Base-by-base conservation (phyloP, 306 rosid genomes). In the Canavalia ensiformis region DNA sequence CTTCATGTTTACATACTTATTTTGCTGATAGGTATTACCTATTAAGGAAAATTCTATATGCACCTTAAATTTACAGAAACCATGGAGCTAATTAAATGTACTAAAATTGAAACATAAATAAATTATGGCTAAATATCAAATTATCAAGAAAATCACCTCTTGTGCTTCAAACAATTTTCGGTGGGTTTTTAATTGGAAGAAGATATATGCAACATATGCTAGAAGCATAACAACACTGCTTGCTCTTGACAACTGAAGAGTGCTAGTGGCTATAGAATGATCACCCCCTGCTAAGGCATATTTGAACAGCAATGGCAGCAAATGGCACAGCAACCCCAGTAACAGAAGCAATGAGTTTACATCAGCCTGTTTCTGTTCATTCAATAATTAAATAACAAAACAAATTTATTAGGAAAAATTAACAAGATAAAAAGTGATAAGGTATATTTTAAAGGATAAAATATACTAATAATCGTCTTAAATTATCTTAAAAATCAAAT, bases 141-240 rank as follows among this genome's bases (percentile, higher is more conserved):
- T 6, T 31, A 18, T 9, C 2, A 55, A 28, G 25, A 18, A 28
- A 0, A 74, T 73, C 79, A 94, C 95, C 94, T 82, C 95, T 37
- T 82, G 88, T 3, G 97, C 85, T 56, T 92, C 97, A 60, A 91
- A 93, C 67, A 93, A 30, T 80, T 86, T 82, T n/a, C 96, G 87
- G 59, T 95, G 99, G 34, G 99, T 95, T 90, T 90, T 92, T 56
- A 95, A 74, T 67, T 95, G 99, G 90, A 95, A 95, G 84, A 93
- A 75, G 65, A 95, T 78, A 71, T 91, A 95, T 8, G 94, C 91
- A 72, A 86, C 46, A 70, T 95, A 95, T 8, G 95, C 99, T 0
- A 90, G 34, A 68, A 95, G 94, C 99, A 95, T 93, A 3, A 93
- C 84, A 71, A 93, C 37, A 68, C 99, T 90, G 88, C 97, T 86